A percentile compares a stretch with the other conserved stretches of the same genome.
Evolutionary conservation across 257 asterid genomes (phyloP).

Genomic region (Paraleonurus japonicus): DNA sequence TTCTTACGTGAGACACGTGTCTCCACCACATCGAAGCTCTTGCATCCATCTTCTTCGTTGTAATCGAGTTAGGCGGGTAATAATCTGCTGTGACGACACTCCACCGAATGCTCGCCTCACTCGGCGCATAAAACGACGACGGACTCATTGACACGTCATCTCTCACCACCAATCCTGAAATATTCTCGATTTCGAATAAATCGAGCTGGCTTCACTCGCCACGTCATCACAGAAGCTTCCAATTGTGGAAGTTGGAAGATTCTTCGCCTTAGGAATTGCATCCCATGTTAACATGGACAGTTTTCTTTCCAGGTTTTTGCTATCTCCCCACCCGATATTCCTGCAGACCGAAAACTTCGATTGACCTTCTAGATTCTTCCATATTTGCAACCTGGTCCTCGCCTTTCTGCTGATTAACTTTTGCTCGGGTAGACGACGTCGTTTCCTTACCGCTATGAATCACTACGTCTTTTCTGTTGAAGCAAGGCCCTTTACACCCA

Average conservation of each 20-base stretch:
- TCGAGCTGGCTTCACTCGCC: conserved; percentile 77
- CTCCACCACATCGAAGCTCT: neutral
- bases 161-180: conserved; percentile 29
- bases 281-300: conserved; percentile 79
- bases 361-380: conserved; percentile 43
- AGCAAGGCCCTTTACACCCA: conserved; percentile 52
- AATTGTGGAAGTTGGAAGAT: conserved; percentile 24
- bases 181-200: conserved; percentile 65
- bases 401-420: no score
- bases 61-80: neutral
- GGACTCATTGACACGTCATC: conserved; percentile 41
- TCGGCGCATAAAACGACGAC: conserved; percentile 54
- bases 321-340: conserved; percentile 31
- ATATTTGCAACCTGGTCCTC: conserved; percentile 2
- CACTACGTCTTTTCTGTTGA: conserved; percentile 36
- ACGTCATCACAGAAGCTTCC: conserved; percentile 46
- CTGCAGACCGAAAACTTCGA: conserved; percentile 72
- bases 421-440: no score
- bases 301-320: conserved; percentile 53
- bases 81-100: conserved; percentile 66
- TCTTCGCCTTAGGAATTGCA: conserved; percentile 52
- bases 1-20: neutral
- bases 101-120: conserved; percentile 76
- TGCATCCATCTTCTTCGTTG: neutral
- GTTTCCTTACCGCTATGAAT: no score